Percentiles rank a stretch among this genome's conserved stretches.
Evolutionary conservation across 208 protist genomes (phyloP).

Genomic region (Trypanosoma conorhini): DNA sequence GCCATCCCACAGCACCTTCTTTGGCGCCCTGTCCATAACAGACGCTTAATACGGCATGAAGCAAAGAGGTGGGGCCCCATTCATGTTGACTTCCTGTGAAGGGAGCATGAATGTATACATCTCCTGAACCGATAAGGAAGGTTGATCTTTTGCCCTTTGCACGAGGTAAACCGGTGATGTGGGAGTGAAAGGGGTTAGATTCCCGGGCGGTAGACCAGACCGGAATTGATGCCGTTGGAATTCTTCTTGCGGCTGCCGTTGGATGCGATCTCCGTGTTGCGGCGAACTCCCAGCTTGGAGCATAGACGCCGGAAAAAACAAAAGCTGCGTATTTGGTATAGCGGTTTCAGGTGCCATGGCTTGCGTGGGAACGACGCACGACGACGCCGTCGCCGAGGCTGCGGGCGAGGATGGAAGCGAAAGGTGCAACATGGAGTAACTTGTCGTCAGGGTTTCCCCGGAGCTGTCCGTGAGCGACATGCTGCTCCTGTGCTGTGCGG

Average conservation of each 20-base stretch:
- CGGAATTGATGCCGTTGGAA: background rate
- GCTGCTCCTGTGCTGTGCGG: background rate
- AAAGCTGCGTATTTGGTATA: conserved; percentile 1
- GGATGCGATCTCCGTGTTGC: conserved; percentile 2
- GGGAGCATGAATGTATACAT: conserved; percentile 15
- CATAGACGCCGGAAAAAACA: background rate
- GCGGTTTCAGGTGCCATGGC: background rate
- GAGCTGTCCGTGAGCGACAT: conserved; percentile 4
- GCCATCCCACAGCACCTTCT: background rate
- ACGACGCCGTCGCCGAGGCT: background rate
- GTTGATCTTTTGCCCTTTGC: background rate
- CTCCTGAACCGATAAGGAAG: background rate
- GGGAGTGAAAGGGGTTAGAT: background rate
- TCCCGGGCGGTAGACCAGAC: background rate
- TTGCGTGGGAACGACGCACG: background rate
- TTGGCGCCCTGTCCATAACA: background rate
- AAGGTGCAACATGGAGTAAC: background rate
- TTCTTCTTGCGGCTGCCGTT: conserved; percentile 6
- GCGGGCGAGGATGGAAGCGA: background rate
- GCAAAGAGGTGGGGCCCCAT: background rate
- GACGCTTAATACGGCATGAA: conserved; percentile 8
- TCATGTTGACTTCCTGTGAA: background rate
- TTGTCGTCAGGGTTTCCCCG: conserved; percentile 1
- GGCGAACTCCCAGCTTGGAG: background rate
- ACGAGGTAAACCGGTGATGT: background rate